Evolutionary conservation across 805 yeast genomes (phyloP), one percentile per base, ranked within the genome.

Genomic region (Candida silvicultrix): DNA sequence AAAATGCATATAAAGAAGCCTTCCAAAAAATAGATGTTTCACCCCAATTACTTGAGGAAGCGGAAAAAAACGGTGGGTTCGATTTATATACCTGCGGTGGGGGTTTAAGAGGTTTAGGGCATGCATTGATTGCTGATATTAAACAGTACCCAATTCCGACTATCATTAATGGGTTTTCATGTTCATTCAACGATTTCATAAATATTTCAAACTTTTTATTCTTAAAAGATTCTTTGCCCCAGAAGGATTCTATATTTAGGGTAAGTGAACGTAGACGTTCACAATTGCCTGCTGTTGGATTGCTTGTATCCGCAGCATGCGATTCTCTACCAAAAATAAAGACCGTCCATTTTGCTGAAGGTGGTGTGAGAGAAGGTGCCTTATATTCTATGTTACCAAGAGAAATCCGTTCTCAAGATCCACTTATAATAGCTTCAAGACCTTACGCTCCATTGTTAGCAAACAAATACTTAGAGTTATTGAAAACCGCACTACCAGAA

Each of bases 311-410:
- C 31, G 86, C 85, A 0, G 80, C 83, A 0, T 73, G 80, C 55
- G 81, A 78, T 48, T 73, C 81, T 0, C 62, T 83, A 32, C 88
- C 89, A 16, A 68, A 67, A 32, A 70, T 83, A 38, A 77, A 77
- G 53, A 75, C 83, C 2, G 73, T 85, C 23, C 79, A 82, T 53
- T 85, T 85, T 60, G 74, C 82, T 46, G 89, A 84, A 60, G 89
- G 89, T 51, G 89, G 89, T 47, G 83, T 84, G 20, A 70, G 92
- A 53, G 92, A 85, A 64, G 92, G 92, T 49, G 80, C 81, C 2
- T 56, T 85, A 34, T 85, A 78, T 58, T 78, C 85, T 7, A 74
- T 75, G 55, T 66, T 85, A 32, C 80, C 88, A 19, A 66, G 73
- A 19, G 71, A 71, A 34, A 70, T 83, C 28, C 74, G 83, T 49